These are phyloP conservation scores for Secale cereale DNA, from an alignment of 176 grass and related monocot genomes.

Conservation along the genomic window DNA sequence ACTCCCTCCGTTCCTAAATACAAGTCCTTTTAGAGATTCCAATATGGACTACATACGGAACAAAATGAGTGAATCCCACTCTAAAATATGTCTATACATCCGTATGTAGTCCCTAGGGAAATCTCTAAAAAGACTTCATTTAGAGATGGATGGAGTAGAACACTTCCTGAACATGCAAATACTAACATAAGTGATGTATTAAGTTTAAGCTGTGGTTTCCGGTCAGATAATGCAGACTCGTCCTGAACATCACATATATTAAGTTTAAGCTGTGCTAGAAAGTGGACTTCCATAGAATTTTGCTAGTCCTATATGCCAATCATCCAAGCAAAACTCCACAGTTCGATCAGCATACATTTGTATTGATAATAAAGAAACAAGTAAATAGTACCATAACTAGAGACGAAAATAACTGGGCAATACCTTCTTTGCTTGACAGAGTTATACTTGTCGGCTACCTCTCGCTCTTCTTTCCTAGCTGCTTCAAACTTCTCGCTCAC, in stretches of 20 bases:
- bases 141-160: too few species aligned
- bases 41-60: too few species aligned
- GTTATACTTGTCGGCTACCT: slow-evolving; percentile 87
- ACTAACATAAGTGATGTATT: background rate
- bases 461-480: slow-evolving; percentile 86
- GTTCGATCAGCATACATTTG: background rate
- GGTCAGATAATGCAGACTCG: background rate
- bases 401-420: slow-evolving; percentile 7
- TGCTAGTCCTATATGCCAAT: slow-evolving; percentile 10
- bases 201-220: background rate
- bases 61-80: too few species aligned
- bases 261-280: background rate
- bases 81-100: too few species aligned
- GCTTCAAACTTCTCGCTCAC: slow-evolving; percentile 91
- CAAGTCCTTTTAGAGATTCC: too few species aligned
- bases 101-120: too few species aligned
- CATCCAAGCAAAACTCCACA: slow-evolving; percentile 9
- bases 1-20: too few species aligned
- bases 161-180: background rate
- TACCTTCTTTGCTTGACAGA: slow-evolving; percentile 79
- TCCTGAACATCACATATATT: background rate
- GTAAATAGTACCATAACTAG: background rate
- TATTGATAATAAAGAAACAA: background rate
- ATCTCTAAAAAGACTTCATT: too few species aligned
- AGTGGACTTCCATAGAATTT: background rate